Evolutionary conservation across 192 early-diverging fungal species (phyloP), one percentile per base, ranked within the genome.

Genomic region (Rhizophagus prolifer): DNA sequence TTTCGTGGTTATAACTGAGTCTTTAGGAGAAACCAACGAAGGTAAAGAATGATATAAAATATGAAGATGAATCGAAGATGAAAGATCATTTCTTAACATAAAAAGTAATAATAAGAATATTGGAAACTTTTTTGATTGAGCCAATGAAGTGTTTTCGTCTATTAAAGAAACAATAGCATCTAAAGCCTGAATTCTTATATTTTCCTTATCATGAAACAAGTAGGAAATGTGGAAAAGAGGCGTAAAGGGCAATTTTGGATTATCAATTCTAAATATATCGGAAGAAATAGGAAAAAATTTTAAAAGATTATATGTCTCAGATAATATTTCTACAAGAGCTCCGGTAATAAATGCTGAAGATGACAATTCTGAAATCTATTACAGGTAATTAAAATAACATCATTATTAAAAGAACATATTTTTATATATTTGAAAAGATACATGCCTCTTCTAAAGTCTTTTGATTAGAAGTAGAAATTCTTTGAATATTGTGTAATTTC

Each of bases 51-150:
- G 73, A 21, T 86, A 78, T 7, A 89, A 58, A 21, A 87, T 75
- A 79, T 86, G 83, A 14, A 83, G 38, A 54, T 83, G 78, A 36
- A 80, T 80, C 7, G 41, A 46, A 0, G 78, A 72, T 34, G 76
- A 72, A 19, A 78, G 64, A 47, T 81, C 78, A 14, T 83, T 79
- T 26, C 85, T 79, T 19, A 89, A 74, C 10, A 85, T 16, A 58
- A 86, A 84, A 41, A 89, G 83, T 14, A 88, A 80, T 16, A 86
- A 38, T 1, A 86, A 72, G 21, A 89, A 75, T 16, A 83, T 78
- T 3, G 87, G 85, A 28, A 87, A 25, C 36, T 75, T 81, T n/a
- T 78, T 74, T 38, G 79, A 77, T 36, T 79, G 68, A 19, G 68
- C 63, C 59, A 80, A 72, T 14, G 72, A 70, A 46, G 72, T 67